Evolutionary conservation across 139 green algal genomes (phyloP), one percentile per base, ranked within the genome.

Genomic region (Chlamydomonas asymmetrica): DNA sequence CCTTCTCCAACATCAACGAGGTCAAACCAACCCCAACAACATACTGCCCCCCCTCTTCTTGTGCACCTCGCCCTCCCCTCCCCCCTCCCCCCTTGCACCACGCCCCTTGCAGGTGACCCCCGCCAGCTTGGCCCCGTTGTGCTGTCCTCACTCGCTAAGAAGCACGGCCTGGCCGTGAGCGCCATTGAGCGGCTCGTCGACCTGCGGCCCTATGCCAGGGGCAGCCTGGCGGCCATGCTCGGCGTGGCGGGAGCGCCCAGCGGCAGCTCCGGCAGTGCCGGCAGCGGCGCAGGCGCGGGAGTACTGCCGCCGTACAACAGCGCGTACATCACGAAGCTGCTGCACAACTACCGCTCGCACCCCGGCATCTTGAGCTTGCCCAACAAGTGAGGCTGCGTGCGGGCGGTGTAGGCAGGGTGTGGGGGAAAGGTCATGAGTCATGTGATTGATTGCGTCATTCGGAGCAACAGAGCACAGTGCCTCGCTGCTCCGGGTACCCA

Each of bases 301-400:
- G n/a, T n/a, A 27, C 45, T 74, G 35, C 67, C 52, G 63, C 50
- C 65, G n/a, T 79, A 82, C 63, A 40, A 45, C 59, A 43, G 57
- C 31, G 5, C 43, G 27, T 86, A 72, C 75, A 80, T 82, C 74
- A 86, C 80, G 66, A 84, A 85, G 80, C 82, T 97, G 62, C 66
- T 93, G 10, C 67, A 66, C 63, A 97, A 97, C 89, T 97, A 96
- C 88, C 87, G 92, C 56, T 90, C 82, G 16, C 92, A 96, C 73
- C 52, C 68, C 20, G 68, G 54, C 31, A 84, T 97, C 63, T 78
- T 97, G 76, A 25, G 66, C 43, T 72, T 97, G 56, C 91, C 92
- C 54, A 87, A 70, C 67, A 56, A 61, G n/a, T n/a, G n/a, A n/a
- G n/a, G n/a, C n/a, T n/a, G n/a, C n/a, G n/a, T n/a, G n/a, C n/a